phyloP scores from a whole-genome alignment of 2,329 filamentous ascomycete genomes.

The Xylariaceae sp. region DNA sequence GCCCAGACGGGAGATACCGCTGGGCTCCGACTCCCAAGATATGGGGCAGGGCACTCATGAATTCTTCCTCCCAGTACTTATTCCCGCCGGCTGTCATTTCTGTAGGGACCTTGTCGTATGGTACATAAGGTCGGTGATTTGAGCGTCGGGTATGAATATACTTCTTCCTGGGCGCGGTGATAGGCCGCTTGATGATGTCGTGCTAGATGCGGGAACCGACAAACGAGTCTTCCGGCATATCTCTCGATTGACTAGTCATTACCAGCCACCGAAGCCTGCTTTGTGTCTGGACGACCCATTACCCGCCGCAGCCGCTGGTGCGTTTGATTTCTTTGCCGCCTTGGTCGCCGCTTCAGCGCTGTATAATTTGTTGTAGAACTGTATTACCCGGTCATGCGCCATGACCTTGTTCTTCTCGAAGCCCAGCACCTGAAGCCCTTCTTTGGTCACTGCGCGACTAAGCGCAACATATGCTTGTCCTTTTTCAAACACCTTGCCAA shows the following conservation, averaged over 20 bases:
- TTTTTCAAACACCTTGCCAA: conserved; percentile 91
- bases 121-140: background rate
- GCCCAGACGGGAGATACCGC: background rate
- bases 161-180: background rate
- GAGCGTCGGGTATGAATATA: background rate
- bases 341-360: conserved; percentile 56
- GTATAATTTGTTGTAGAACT: conserved; percentile 79
- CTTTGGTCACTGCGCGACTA: conserved; percentile 82
- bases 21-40: background rate
- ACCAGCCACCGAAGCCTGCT: conserved; percentile 45
- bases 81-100: background rate
- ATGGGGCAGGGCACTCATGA: background rate
- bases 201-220: background rate
- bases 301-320: conserved; percentile 36
- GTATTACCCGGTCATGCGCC: conserved; percentile 80
- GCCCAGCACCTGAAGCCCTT: conserved; percentile 77
- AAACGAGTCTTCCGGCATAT: conserved; percentile 5
- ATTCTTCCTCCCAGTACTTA: background rate
- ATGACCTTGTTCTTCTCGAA: conserved; percentile 91
- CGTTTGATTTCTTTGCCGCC: conserved; percentile 31
- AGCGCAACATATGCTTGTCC: conserved; percentile 96
- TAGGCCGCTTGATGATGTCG: background rate
- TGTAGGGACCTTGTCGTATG: background rate
- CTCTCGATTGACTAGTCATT: conserved; percentile 31
- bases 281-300: conserved; percentile 40